Evolutionary conservation across 257 asterid genomes (phyloP).

Genomic region (Salvia hispanica): DNA sequence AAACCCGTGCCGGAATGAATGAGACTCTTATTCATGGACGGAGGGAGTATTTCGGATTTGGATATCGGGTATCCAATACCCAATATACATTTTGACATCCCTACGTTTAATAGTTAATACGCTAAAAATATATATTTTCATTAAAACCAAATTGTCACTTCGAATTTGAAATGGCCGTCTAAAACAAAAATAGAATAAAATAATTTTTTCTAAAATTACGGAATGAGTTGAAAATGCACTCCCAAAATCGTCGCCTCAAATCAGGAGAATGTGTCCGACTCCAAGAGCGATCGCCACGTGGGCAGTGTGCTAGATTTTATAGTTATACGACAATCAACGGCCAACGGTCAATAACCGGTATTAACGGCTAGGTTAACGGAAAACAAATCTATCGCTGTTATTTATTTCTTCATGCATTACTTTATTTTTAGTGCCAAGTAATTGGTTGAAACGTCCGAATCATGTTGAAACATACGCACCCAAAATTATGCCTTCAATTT

Average conservation of each 20-base stretch:
- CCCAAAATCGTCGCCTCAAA: slow-evolving; percentile 48
- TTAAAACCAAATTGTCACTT: no score
- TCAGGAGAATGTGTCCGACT: slow-evolving; percentile 30
- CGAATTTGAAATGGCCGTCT: no score
- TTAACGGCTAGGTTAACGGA: slow-evolving; percentile 50
- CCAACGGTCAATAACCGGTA: slow-evolving; percentile 55
- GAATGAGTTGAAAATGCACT: slow-evolving; percentile 26
- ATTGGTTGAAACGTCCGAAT: neutral
- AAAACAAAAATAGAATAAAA: neutral
- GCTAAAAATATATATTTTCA: no score
- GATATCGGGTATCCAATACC: no score
- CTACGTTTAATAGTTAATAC: no score
- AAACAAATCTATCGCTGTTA: neutral
- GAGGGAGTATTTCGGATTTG: no score
- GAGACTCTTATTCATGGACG: no score
- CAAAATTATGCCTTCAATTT: slow-evolving; percentile 10
- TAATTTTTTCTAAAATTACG: neutral
- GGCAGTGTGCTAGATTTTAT: slow-evolving; percentile 28
- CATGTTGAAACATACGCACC: slow-evolving; percentile 1
- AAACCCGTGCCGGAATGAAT: no score
- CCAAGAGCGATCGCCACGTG: slow-evolving; percentile 55
- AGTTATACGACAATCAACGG: slow-evolving; percentile 37
- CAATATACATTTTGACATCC: no score
- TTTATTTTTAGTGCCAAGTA: neutral
- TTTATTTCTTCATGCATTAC: neutral